Conservation (phyloP, 129 eudicot species). For the Ambrosia trifida region DNA sequence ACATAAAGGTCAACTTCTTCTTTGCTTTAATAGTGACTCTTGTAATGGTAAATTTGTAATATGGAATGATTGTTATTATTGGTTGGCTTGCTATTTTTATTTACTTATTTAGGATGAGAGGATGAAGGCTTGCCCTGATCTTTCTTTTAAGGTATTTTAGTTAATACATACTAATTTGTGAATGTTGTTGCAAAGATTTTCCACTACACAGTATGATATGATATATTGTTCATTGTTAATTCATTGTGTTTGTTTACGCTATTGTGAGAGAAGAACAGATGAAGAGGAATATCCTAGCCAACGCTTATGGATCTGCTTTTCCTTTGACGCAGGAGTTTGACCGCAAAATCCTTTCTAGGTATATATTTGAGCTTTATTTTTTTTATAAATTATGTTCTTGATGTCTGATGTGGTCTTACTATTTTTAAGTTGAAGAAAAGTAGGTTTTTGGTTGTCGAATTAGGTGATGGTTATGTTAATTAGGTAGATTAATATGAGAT, state of each 20-base stretch:
- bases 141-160: too few species aligned
- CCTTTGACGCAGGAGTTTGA: conserved; percentile 91
- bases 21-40: too few species aligned
- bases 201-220: too few species aligned
- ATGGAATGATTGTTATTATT: too few species aligned
- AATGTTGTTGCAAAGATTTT: too few species aligned
- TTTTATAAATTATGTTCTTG: conserved; percentile 2
- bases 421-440: conserved; percentile 18
- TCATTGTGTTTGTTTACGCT: conserved; percentile 41
- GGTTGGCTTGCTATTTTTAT: too few species aligned
- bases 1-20: too few species aligned
- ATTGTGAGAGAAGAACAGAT: conserved; percentile 55
- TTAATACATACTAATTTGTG: too few species aligned
- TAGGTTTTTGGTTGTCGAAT: conserved; percentile 20
- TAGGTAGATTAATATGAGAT: background rate
- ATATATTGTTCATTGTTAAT: background rate
- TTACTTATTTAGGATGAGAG: too few species aligned
- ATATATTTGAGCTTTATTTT: background rate
- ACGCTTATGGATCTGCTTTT: conserved; percentile 86
- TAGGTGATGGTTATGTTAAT: background rate
- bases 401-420: background rate
- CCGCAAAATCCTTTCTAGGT: conserved; percentile 82
- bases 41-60: too few species aligned
- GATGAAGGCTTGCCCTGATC: too few species aligned
- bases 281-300: conserved; percentile 70